Conservation (phyloP, 1,284 basidiomycete genomes). For the Cryptococcus sp. region DNA sequence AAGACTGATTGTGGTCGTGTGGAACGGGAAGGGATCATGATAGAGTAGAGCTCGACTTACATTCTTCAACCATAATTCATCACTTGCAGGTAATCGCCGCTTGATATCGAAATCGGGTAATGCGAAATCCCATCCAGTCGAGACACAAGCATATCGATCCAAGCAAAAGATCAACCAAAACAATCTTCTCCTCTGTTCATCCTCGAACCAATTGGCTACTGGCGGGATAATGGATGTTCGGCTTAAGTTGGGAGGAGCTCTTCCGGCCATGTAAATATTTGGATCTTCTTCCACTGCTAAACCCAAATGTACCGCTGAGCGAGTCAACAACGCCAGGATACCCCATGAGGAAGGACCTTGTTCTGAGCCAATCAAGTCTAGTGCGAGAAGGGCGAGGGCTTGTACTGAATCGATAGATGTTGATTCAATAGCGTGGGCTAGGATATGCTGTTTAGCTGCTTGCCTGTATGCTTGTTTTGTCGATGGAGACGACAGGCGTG, state of each 20-base stretch:
- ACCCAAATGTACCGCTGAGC: conserved; percentile 45
- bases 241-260: conserved; percentile 28
- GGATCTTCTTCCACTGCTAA: conserved; percentile 36
- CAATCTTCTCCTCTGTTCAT: conserved; percentile 42
- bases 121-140: conserved; percentile 48
- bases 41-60: conserved; percentile 24
- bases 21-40: too few species aligned
- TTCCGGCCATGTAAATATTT: conserved; percentile 7
- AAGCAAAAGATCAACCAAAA: conserved; percentile 48
- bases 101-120: conserved; percentile 44
- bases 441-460: conserved; percentile 44
- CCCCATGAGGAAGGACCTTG: conserved; percentile 46
- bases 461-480: conserved; percentile 28
- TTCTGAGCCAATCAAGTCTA: conserved; percentile 47
- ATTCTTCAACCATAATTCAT: conserved; percentile 35
- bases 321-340: conserved; percentile 43
- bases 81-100: conserved; percentile 40
- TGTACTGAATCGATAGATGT: conserved; percentile 44
- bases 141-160: conserved; percentile 46
- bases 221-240: conserved; percentile 44
- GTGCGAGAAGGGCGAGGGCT: conserved; percentile 43
- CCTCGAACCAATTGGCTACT: conserved; percentile 40
- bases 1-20: too few species aligned
- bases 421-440: conserved; percentile 44
- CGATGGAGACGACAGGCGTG: conserved; percentile 20